These are phyloP conservation scores for Linnemannia hyalina DNA, from an alignment of 192 early-diverging fungal genomes.

Conservation along the genomic window DNA sequence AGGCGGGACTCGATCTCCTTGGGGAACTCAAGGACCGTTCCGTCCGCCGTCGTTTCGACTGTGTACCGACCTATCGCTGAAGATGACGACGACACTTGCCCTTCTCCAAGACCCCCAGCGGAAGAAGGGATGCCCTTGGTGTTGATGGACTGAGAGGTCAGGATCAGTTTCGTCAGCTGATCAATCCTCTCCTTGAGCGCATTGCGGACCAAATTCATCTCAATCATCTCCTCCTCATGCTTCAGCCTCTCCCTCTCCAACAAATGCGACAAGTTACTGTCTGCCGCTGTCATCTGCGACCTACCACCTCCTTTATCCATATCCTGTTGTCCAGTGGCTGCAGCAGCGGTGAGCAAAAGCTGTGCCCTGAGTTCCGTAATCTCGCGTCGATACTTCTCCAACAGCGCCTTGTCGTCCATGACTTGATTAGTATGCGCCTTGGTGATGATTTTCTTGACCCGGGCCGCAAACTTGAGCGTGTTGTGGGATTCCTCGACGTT, in stretches of 20 bases:
- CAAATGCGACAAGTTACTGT: conserved; percentile 52
- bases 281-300: conserved; percentile 33
- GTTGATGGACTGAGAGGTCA: conserved; percentile 66
- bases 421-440: conserved; percentile 85
- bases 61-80: conserved; percentile 20
- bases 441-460: conserved; percentile 89
- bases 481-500: conserved; percentile 90
- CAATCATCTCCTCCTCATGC: conserved; percentile 68
- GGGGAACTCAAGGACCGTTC: conserved; percentile 28
- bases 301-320: conserved; percentile 19
- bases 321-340: conserved; percentile 50
- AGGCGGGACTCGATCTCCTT: conserved; percentile 34
- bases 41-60: conserved; percentile 31
- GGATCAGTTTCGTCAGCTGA: conserved; percentile 86
- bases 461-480: conserved; percentile 94
- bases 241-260: conserved; percentile 47
- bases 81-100: background rate
- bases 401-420: conserved; percentile 84
- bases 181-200: conserved; percentile 89
- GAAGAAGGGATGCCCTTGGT: background rate
- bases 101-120: background rate
- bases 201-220: conserved; percentile 71
- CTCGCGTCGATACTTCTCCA: conserved; percentile 87
- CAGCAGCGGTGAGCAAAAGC: conserved; percentile 69
- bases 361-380: conserved; percentile 82